Evolutionary conservation across 129 eudicot genomes (phyloP).

Genomic region (Helianthus tuberosus): DNA sequence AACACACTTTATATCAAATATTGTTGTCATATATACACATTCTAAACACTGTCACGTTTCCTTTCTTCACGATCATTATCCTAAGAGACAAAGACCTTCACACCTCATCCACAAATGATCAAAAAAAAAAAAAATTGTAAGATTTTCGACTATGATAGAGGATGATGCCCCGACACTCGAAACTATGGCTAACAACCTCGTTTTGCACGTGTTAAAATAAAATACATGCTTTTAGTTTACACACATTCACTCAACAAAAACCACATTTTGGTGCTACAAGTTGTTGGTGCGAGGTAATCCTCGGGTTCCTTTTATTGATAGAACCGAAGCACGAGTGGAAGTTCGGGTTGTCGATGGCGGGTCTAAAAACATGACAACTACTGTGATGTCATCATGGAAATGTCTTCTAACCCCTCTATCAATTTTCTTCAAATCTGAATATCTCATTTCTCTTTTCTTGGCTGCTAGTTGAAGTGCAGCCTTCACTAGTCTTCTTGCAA

Average conservation of each 20-base stretch:
- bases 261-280: background rate
- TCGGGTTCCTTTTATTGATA: conserved; percentile 10
- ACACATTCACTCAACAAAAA: conserved; percentile 4
- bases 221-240: background rate
- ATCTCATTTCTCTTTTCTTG: conserved; percentile 89
- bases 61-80: too few species aligned
- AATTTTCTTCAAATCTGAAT: conserved; percentile 78
- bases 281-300: conserved; percentile 4
- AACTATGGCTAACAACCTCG: background rate
- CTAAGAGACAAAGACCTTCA: too few species aligned
- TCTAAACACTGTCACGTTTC: too few species aligned
- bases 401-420: conserved; percentile 87
- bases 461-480: conserved; percentile 78
- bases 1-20: too few species aligned
- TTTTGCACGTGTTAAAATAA: conserved; percentile 17
- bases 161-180: too few species aligned
- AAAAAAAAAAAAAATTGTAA: too few species aligned
- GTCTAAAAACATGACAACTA: conserved; percentile 69
- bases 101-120: too few species aligned
- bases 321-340: conserved; percentile 14
- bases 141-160: too few species aligned
- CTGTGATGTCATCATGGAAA: conserved; percentile 88
- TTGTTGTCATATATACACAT: too few species aligned
- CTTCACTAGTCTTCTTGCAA: conserved; percentile 69
- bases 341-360: conserved; percentile 36